Percentiles rank a stretch among this genome's conserved stretches.
Conservation (phyloP, 2,329 filamentous ascomycete genomes). For the Leptographium radiaticola region DNA sequence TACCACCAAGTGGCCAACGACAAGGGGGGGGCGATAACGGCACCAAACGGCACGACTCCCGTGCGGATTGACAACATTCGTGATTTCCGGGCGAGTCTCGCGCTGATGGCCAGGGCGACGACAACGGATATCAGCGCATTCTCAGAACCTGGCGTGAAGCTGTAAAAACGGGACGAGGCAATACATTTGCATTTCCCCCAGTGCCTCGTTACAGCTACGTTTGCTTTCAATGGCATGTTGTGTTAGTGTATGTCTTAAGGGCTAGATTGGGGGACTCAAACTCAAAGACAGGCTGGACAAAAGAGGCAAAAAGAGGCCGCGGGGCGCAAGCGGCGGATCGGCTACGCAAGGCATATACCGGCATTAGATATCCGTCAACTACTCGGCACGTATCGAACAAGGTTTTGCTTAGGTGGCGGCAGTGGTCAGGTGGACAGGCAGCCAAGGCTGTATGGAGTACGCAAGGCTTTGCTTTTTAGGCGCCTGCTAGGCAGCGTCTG, state of each 20-base stretch:
- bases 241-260: neutral
- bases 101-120: slow-evolving; percentile 57
- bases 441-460: no score
- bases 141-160: slow-evolving; percentile 72
- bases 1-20: slow-evolving; percentile 17
- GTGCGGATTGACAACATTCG: slow-evolving; percentile 64
- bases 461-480: no score
- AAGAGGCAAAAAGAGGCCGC: no score
- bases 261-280: no score
- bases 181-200: neutral
- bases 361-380: no score
- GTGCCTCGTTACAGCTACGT: neutral
- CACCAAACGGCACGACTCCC: slow-evolving; percentile 38
- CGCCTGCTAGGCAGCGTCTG: no score
- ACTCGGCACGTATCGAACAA: no score
- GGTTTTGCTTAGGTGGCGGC: no score
- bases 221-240: neutral
- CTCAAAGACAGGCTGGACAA: no score
- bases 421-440: no score
- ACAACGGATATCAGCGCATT: slow-evolving; percentile 70
- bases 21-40: slow-evolving; percentile 13
- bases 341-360: no score
- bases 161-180: slow-evolving; percentile 30
- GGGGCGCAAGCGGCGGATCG: no score
- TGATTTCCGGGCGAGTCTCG: slow-evolving; percentile 64